Evolutionary conservation across 2,329 filamentous ascomycete species (phyloP), one percentile per base, ranked within the genome.

Genomic region (Cadophora sp.): DNA sequence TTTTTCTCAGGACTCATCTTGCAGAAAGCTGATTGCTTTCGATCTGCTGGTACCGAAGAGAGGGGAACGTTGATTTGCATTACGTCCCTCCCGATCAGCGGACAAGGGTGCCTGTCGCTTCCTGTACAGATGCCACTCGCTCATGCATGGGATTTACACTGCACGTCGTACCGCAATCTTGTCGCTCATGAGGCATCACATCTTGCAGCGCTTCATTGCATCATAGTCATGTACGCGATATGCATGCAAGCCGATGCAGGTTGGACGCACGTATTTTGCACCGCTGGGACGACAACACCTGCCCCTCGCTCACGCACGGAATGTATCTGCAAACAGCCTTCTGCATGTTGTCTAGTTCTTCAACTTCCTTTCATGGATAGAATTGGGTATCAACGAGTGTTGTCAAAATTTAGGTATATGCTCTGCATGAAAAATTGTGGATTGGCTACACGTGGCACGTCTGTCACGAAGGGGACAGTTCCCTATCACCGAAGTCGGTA

Each of bases 101-200:
- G 14, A 40, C 53, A 58, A 12, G 62, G 34, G 51, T 56, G 14
- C 26, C 7, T 64, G 19, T 31, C 29, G 50, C 31, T n/a, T 48
- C 43, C 43, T 48, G 43, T 48, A 48, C 43, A 50, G 48, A 59
- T 34, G 56, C 51, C 26, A 55, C 16, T 24, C 50, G 16, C 12
- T 29, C 50, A 27, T 53, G 24, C 50, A 53, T 16, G 50, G 40
- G 40, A 19, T 16, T 16, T 6, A 6, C n/a, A 22, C 43, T 43
- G 43, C 43, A 48, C 56, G 22, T 43, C 55, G 40, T 50, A 58
- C 61, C 56, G 16, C 8, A 59, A 68, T 68, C 59, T 59, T 59
- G 59, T 64, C 26, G 43, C 27, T 43, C 60, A 61, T 66, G 67
- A 66, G 60, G 7, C 29, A 64, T 69, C 60, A 55, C 27, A 69